A percentile compares a stretch with the other conserved stretches of the same genome.
These are phyloP conservation scores for Salix exigua DNA, from an alignment of 345 rosid species.

Conservation along the genomic window DNA sequence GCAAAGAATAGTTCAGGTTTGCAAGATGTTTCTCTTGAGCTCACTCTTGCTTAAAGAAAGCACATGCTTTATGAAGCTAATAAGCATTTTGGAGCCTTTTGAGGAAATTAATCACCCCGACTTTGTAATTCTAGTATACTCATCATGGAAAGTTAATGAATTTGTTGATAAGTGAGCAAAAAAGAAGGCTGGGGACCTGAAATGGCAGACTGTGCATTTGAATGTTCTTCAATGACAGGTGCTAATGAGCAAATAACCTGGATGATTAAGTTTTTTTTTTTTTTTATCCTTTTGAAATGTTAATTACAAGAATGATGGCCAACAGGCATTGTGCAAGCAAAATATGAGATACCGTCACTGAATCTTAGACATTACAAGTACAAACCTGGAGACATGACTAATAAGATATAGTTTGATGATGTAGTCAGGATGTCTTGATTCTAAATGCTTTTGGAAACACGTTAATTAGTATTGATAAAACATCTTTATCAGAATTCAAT, in stretches of 20 bases:
- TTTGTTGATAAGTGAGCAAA: neutral
- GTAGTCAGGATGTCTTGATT: neutral
- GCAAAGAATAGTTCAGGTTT: constrained; percentile 8
- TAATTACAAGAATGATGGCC: no score
- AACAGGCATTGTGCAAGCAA: no score
- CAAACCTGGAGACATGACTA: no score
- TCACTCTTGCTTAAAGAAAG: constrained; percentile 36
- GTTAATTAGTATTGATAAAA: no score
- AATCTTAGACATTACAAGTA: no score
- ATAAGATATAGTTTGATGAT: no score
- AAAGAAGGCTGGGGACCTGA: neutral
- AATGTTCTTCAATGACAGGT: neutral
- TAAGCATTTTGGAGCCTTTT: neutral
- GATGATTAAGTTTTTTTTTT: neutral
- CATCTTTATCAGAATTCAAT: no score
- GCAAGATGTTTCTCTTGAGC: constrained; percentile 39
- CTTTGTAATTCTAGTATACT: neutral
- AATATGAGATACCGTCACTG: no score
- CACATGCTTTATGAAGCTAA: neutral
- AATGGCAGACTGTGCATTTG: neutral
- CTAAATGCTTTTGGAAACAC: neutral
- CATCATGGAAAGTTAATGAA: neutral
- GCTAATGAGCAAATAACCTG: neutral
- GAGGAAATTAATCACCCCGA: neutral
- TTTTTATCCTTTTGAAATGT: neutral